These are phyloP conservation scores for Malassezia obtusa DNA, from an alignment of 1,284 basidiomycete genomes.

Conservation along the genomic window DNA sequence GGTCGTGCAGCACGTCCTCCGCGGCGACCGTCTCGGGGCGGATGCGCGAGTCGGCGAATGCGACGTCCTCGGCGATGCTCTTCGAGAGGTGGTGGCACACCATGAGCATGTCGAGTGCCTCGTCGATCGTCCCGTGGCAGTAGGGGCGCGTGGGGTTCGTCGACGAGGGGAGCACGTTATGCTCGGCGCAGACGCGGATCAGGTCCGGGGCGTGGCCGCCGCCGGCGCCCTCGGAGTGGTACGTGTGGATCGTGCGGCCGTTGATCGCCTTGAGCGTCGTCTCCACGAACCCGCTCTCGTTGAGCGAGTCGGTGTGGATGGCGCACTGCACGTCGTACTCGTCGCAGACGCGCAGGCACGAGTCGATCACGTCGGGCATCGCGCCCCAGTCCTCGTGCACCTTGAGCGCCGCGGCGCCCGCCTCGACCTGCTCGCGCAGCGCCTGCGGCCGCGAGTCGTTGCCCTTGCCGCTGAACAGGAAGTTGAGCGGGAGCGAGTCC, in stretches of 20 bases:
- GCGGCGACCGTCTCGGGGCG: conserved; percentile 93
- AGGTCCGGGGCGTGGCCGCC: conserved; percentile 98
- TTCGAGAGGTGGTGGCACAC: conserved; percentile 53
- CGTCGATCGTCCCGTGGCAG: conserved; percentile 83
- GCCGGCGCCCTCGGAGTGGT: conserved; percentile 43
- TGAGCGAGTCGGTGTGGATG: conserved; percentile 83
- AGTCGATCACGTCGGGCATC: conserved; percentile 74
- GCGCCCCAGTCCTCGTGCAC: conserved; percentile 98
- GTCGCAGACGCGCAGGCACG: conserved; percentile 69
- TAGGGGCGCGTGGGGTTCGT: conserved; percentile 95
- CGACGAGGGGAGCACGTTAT: conserved; percentile 89
- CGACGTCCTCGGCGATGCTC: conserved; percentile 68
- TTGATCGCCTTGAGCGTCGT: conserved; percentile 87
- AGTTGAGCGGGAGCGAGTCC: conserved; percentile 80
- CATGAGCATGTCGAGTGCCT: conserved; percentile 98
- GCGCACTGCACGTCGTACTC: conserved; percentile 94
- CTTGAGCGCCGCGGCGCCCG: conserved; percentile 85
- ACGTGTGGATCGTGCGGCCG: conserved; percentile 81
- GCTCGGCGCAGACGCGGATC: conserved; percentile 80
- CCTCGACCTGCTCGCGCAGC: conserved; percentile 71
- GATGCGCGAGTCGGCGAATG: conserved; percentile 95
- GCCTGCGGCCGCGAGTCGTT: conserved; percentile 68
- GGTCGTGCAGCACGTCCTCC: conserved; percentile 91
- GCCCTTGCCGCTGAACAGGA: conserved; percentile 67
- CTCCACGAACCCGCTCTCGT: conserved; percentile 66